Conservation (phyloP, 139 green algal genomes). For the Klebsormidium nitens region DNA sequence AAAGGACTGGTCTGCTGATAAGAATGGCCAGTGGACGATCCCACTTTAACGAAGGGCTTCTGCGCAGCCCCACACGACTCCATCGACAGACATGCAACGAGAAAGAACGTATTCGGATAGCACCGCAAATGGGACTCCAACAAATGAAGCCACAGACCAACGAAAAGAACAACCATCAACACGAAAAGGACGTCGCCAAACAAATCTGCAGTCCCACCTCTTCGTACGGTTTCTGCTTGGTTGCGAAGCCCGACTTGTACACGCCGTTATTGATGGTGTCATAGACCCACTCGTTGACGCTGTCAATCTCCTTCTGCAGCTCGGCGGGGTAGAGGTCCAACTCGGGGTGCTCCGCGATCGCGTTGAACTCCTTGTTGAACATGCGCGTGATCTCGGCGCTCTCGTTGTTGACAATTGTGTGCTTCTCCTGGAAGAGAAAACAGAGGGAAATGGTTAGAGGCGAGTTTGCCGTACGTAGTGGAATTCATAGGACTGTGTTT, state of each 20-base stretch:
- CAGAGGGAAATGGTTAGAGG: too few relatives aligned
- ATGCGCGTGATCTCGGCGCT: slow-evolving; percentile 77
- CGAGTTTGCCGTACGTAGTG: too few relatives aligned
- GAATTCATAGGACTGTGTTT: too few relatives aligned
- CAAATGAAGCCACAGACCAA: too few relatives aligned
- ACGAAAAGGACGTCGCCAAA: not conserved
- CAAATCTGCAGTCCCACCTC: not conserved
- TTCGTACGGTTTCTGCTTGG: slow-evolving; percentile 82
- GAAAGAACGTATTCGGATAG: too few relatives aligned
- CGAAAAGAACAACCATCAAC: not conserved
- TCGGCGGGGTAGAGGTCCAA: slow-evolving; percentile 46
- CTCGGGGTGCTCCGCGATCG: slow-evolving; percentile 56
- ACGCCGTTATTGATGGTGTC: slow-evolving; percentile 93
- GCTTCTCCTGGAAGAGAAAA: slow-evolving; percentile 49
- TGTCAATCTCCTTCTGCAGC: slow-evolving; percentile 35
- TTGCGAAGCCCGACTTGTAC: slow-evolving; percentile 91
- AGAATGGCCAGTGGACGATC: too few relatives aligned
- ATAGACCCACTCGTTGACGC: slow-evolving; percentile 60
- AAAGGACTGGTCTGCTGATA: too few relatives aligned
- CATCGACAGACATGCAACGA: too few relatives aligned
- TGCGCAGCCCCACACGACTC: too few relatives aligned
- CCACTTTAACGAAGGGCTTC: too few relatives aligned
- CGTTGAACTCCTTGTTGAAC: slow-evolving; percentile 85
- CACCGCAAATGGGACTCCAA: too few relatives aligned
- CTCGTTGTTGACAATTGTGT: slow-evolving; percentile 96